Conservation (phyloP, 1,139 yeast genomes). For the Eremothecium cymbalariae region DNA sequence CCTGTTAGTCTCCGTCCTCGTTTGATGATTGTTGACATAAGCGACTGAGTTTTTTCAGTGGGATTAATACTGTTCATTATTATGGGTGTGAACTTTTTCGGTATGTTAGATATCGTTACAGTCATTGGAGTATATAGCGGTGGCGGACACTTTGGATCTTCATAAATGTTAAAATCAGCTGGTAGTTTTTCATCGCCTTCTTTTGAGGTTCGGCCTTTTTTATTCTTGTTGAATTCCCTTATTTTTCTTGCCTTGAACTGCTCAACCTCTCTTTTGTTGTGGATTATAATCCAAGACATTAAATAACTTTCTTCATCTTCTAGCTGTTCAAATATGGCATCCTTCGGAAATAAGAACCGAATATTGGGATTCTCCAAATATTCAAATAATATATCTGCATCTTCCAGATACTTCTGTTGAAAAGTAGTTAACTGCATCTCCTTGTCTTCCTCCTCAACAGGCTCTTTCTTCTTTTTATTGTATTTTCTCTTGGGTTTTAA, state of each 20-base stretch:
- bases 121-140: constrained; percentile 57
- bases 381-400: constrained; percentile 76
- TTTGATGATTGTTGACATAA: constrained; percentile 55
- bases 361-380: constrained; percentile 72
- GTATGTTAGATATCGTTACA: constrained; percentile 53
- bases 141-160: constrained; percentile 32
- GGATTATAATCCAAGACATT: constrained; percentile 30
- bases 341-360: constrained; percentile 66
- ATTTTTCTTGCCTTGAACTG: constrained; percentile 21
- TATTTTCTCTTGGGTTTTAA: constrained; percentile 10
- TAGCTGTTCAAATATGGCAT: constrained; percentile 60
- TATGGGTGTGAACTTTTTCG: constrained; percentile 60
- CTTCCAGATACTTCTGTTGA: constrained; percentile 58
- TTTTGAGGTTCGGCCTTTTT: constrained; percentile 1
- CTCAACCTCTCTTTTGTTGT: constrained; percentile 24
- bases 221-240: constrained; percentile 17
- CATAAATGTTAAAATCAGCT: constrained; percentile 20
- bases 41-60: constrained; percentile 44
- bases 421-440: constrained; percentile 50
- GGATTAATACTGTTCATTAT: constrained; percentile 59
- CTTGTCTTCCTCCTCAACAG: constrained; percentile 35
- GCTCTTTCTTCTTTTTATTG: constrained; percentile 18
- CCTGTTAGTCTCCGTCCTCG: constrained; percentile 55
- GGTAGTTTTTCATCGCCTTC: constrained; percentile 10
- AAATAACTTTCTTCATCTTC: constrained; percentile 27